Conservation (phyloP, 495 filamentous ascomycete species). For the Choiromyces venosus region DNA sequence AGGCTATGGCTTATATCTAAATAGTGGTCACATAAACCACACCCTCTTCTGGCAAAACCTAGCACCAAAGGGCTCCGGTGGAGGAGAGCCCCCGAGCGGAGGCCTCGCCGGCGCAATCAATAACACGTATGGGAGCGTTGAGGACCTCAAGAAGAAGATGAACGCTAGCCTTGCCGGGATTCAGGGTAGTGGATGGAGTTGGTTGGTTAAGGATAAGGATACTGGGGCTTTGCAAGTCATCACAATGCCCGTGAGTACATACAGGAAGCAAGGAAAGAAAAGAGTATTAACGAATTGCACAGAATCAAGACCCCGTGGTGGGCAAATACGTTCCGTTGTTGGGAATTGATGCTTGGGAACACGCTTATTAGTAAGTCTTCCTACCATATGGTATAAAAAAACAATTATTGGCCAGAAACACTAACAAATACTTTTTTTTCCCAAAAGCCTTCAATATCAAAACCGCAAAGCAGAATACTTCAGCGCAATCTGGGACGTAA, state of each 20-base stretch:
- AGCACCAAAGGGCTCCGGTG: slow-evolving; percentile 62
- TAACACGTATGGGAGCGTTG: slow-evolving; percentile 68
- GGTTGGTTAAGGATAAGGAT: slow-evolving; percentile 88
- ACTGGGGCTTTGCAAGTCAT: slow-evolving; percentile 70
- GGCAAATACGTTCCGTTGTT: slow-evolving; percentile 79
- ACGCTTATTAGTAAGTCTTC: slow-evolving; percentile 64
- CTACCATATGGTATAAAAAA: not conserved
- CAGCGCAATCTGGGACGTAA: slow-evolving; percentile 89
- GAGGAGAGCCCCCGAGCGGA: slow-evolving; percentile 66
- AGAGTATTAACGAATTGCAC: not conserved
- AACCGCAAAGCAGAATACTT: slow-evolving; percentile 99
- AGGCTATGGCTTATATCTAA: not conserved
- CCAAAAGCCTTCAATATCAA: slow-evolving; percentile 82
- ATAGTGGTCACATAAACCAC: slow-evolving; percentile 85
- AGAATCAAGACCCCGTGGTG: slow-evolving; percentile 87
- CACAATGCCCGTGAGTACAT: slow-evolving; percentile 55
- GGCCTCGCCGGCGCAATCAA: slow-evolving; percentile 65
- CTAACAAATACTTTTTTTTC: not conserved
- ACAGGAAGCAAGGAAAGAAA: not conserved
- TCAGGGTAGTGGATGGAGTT: slow-evolving; percentile 93
- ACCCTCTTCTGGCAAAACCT: slow-evolving; percentile 97
- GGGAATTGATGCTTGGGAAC: slow-evolving; percentile 97
- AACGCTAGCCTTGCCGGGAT: slow-evolving; percentile 80
- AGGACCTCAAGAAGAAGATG: slow-evolving; percentile 71
- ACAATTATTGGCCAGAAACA: slow-evolving; percentile 41